phyloP scores from a whole-genome alignment of 2,329 filamentous ascomycete species.

The Phoma sp. region DNA sequence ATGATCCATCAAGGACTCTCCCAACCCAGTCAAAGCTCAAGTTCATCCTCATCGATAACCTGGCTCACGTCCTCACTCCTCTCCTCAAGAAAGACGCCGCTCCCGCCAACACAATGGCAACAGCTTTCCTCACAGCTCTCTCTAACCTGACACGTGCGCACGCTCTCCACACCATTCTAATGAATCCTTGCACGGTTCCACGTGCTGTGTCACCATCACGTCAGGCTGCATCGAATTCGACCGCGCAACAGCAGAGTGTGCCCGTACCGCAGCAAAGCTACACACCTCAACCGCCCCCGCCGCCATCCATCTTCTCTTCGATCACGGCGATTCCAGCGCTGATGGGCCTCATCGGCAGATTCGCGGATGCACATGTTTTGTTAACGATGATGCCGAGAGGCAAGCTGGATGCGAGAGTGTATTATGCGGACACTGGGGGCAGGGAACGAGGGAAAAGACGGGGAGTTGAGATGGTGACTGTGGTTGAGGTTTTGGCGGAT shows the following conservation, averaged over 20 bases:
- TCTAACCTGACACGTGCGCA: conserved; percentile 46
- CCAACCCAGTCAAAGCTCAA: not conserved
- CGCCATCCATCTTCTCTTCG: conserved; percentile 51
- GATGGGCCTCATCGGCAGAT: conserved; percentile 41
- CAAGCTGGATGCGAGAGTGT: conserved; percentile 42
- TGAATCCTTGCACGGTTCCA: conserved; percentile 39
- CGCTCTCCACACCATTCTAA: conserved; percentile 49
- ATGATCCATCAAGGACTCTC: not conserved
- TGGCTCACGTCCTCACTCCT: conserved; percentile 47
- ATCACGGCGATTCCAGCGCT: conserved; percentile 47
- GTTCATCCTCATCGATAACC: conserved; percentile 48
- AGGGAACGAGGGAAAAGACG: conserved; percentile 12
- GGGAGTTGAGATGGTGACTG: conserved; percentile 38
- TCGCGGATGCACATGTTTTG: conserved; percentile 51
- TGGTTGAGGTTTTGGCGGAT: conserved; percentile 55
- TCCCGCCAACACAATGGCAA: conserved; percentile 49
- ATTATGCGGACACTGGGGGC: conserved; percentile 29
- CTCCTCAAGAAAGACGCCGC: conserved; percentile 47
- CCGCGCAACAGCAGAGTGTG: not conserved
- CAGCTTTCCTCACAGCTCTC: conserved; percentile 51
- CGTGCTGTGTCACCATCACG: conserved; percentile 11
- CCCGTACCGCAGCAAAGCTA: conserved; percentile 10
- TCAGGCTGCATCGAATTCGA: not conserved
- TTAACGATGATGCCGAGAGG: conserved; percentile 46
- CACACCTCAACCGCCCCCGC: conserved; percentile 22